Conservation (phyloP, 73 alveolate species). For the Paramecium biaurelia region DNA sequence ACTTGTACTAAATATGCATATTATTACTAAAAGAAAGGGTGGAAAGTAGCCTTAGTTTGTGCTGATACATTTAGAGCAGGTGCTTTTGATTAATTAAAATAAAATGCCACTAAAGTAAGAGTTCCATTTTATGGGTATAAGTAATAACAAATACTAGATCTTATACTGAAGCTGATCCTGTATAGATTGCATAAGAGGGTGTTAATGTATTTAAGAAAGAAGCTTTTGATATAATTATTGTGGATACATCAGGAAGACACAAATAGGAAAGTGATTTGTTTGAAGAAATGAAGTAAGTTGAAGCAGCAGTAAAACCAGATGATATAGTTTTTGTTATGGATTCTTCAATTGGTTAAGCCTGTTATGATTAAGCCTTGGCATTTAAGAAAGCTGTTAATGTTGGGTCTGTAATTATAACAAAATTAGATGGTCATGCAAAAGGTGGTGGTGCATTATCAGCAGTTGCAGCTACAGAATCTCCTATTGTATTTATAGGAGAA, state of each 20-base stretch:
- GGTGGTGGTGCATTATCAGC: constrained; percentile 99
- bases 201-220: constrained; percentile 86
- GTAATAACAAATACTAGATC: constrained; percentile 82
- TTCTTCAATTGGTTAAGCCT: constrained; percentile 73
- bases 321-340: constrained; percentile 98
- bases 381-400: constrained; percentile 96
- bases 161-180: constrained; percentile 98
- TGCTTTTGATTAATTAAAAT: constrained; percentile 99
- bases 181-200: constrained; percentile 97
- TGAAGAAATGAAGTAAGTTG: constrained; percentile 98
- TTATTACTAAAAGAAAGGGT: constrained; percentile 96
- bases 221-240: constrained; percentile 95
- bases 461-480: constrained; percentile 96
- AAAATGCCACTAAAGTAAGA: constrained; percentile 96
- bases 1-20: constrained; percentile 99
- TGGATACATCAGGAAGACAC: constrained; percentile 99
- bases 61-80: constrained; percentile 99
- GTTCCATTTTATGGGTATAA: constrained; percentile 77
- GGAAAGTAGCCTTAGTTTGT: constrained; percentile 96
- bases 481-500: constrained; percentile 97
- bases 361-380: constrained; percentile 88
- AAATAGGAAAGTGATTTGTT: constrained; percentile 98
- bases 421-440: constrained; percentile 99
- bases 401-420: constrained; percentile 98
- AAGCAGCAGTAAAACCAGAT: constrained; percentile 93